Evolutionary conservation across 208 protist genomes (phyloP), one percentile per base, ranked within the genome.

Genomic region (Histomonas meleagridis): DNA sequence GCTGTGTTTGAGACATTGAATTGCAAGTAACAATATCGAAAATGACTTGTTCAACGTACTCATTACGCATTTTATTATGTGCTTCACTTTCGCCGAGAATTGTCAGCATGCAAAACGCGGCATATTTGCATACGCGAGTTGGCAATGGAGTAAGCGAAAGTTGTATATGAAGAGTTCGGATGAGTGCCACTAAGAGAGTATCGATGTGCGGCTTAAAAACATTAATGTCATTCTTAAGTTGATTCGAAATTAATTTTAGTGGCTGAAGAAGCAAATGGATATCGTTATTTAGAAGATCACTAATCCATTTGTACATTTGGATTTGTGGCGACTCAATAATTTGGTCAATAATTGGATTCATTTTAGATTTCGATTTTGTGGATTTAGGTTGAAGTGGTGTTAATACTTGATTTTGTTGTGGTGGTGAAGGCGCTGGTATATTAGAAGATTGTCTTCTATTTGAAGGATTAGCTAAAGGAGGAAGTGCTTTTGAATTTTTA

Each of bases 61-160:
- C 46, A 26, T 86, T 32, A 43, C 46, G 76, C 51, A 86, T 86
- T 28, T 7, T n/a, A 32, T 43, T 16, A 43, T 43, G n/a, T 38
- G 55, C 7, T 49, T 32, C 38, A 1, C 46, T 86, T 57, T 86
- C 76, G 38, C 14, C 38, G 46, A 86, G 55, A 7, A 86, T 10
- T 38, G 76, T 86, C 3, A 86, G 28, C 35, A 86, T 38, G 38
- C 76, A 86, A 46, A 86, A 86, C 32, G 76, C 76, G 28, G 55
- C 55, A 46, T 86, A 86, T 86, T 86, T 86, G 32, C 76, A 86
- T 12, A 86, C n/a, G 18, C 76, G 43, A 7, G 18, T 86, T n/a
- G 7, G 60, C 7, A 65, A 28, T 16, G 43, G 40, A 32, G 23
- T 46, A 12, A 32, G 51, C 9, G 76, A 16, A 26, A 86, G 55